A percentile compares a stretch with the other conserved stretches of the same genome.
These are phyloP conservation scores for Pleurotus platypus DNA, from an alignment of 768 basidiomycete species.

Conservation along the genomic window DNA sequence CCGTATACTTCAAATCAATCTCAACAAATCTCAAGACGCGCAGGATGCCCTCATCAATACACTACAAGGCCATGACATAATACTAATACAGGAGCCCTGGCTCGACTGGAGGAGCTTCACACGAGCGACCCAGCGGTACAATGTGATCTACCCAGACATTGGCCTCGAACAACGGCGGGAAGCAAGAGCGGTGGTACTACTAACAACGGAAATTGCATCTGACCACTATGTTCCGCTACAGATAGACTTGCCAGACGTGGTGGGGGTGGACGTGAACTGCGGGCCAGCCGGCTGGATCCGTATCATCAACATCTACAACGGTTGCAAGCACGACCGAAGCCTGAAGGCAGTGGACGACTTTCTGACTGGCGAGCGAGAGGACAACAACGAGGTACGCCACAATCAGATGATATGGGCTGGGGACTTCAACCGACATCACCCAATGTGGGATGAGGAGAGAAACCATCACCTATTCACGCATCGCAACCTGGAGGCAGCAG, in stretches of 20 bases:
- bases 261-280: constrained; percentile 17
- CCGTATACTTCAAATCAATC: background rate
- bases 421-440: constrained; percentile 38
- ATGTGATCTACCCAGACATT: constrained; percentile 18
- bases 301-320: constrained; percentile 30
- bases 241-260: constrained; percentile 13
- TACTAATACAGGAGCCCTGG: constrained; percentile 26
- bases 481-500: constrained; percentile 1
- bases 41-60: too few species aligned
- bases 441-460: constrained; percentile 29
- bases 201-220: background rate
- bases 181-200: background rate
- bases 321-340: constrained; percentile 14
- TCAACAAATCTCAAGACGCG: too few species aligned
- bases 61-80: constrained; percentile 14
- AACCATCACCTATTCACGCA: constrained; percentile 25
- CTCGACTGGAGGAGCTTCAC: constrained; percentile 16
- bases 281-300: constrained; percentile 12
- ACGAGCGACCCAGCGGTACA: constrained; percentile 12
- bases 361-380: background rate
- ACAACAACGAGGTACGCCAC: too few species aligned
- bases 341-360: constrained; percentile 2
- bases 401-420: constrained; percentile 21
- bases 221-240: background rate
- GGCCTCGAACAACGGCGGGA: constrained; percentile 8